These are phyloP conservation scores for Alloteropsis semialata DNA, from an alignment of 176 grass and related monocot species.

Conservation along the genomic window DNA sequence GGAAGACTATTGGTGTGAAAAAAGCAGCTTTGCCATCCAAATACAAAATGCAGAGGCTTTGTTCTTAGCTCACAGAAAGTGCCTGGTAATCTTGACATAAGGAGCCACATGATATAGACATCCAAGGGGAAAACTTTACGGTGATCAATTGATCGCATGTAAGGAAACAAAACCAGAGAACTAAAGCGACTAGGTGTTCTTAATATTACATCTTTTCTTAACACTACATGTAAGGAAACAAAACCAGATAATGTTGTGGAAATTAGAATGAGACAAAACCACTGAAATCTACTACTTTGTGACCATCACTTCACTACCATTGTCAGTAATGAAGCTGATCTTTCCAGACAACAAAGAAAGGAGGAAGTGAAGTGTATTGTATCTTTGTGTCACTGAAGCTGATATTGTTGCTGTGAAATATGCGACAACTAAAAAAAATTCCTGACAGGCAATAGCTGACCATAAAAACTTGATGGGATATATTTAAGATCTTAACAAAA, in stretches of 20 bases:
- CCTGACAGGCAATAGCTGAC: background rate
- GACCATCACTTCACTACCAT: constrained; percentile 1
- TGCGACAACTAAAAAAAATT: background rate
- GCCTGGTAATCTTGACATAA: background rate
- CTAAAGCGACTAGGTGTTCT: background rate
- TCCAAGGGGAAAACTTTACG: background rate
- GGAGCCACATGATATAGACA: background rate
- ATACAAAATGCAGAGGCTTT: background rate
- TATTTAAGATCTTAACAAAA: background rate
- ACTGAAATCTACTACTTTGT: background rate
- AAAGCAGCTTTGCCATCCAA: background rate
- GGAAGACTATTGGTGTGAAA: background rate
- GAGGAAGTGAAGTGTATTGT: background rate
- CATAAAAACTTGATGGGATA: background rate
- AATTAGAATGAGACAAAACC: background rate
- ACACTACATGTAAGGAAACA: background rate
- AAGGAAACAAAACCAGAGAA: background rate
- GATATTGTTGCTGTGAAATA: background rate
- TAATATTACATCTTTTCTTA: background rate
- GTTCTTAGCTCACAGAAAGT: background rate
- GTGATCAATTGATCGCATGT: background rate
- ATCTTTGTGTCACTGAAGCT: background rate
- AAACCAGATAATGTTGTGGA: background rate
- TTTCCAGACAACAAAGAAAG: background rate
- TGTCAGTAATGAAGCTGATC: constrained; percentile 1